phyloP scores from a whole-genome alignment of 2,329 filamentous ascomycete genomes.

The Fusarium mexicanum region DNA sequence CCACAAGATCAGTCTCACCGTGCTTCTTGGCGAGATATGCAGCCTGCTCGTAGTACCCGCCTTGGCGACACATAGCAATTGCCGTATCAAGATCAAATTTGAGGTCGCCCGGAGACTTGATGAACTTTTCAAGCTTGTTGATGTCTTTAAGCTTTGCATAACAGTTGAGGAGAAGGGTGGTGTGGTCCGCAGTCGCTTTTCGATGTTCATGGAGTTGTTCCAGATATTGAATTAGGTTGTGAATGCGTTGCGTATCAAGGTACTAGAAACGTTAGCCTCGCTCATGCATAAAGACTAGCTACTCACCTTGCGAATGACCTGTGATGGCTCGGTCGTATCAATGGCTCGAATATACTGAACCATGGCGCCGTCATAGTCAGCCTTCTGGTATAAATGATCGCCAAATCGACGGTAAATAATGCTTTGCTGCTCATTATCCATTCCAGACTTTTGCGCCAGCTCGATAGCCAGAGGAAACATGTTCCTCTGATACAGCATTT shows the following conservation, averaged over 20 bases:
- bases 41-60: slow-evolving; percentile 95
- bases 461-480: slow-evolving; percentile 93
- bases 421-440: slow-evolving; percentile 85
- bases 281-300: accelerated
- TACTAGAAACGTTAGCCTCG: slow-evolving; percentile 66
- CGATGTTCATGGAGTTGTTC: slow-evolving; percentile 96
- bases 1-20: slow-evolving; percentile 90
- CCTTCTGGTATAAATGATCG: slow-evolving; percentile 93
- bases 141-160: slow-evolving; percentile 99
- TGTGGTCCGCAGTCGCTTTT: slow-evolving; percentile 93
- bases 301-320: slow-evolving; percentile 87
- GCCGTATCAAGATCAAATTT: slow-evolving; percentile 98
- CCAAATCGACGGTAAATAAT: slow-evolving; percentile 93
- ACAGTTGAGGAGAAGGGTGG: slow-evolving; percentile 92
- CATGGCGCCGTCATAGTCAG: slow-evolving; percentile 98
- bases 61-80: slow-evolving; percentile 96
- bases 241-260: slow-evolving; percentile 94
- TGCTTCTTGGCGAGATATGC: slow-evolving; percentile 95
- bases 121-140: slow-evolving; percentile 94
- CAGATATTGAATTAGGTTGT: slow-evolving; percentile 96
- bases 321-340: slow-evolving; percentile 93
- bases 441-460: slow-evolving; percentile 86
- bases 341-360: slow-evolving; percentile 97
- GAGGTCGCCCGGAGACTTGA: slow-evolving; percentile 91
- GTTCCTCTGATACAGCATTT: slow-evolving; percentile 93